A percentile compares a stretch with the other conserved stretches of the same genome.
Evolutionary conservation across 108 stramenopile species (phyloP).

Genomic region (Pseudonitzschia pungens): DNA sequence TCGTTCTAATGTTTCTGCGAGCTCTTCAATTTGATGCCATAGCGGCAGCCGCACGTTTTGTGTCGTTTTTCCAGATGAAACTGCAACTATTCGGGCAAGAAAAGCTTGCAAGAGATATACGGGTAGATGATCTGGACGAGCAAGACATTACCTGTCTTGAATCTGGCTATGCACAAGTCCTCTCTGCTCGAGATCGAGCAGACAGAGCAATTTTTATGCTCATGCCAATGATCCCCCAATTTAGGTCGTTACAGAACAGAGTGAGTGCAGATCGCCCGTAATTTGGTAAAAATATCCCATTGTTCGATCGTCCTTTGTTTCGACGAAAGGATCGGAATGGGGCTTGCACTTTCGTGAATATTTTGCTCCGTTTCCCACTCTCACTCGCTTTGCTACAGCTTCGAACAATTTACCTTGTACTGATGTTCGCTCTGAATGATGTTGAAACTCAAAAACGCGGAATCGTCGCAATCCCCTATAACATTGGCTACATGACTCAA

Average conservation of each 20-base stretch:
- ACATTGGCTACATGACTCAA: constrained; percentile 34
- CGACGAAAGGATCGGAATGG: neutral
- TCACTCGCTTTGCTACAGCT: neutral
- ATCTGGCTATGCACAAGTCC: constrained; percentile 30
- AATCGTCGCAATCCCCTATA: constrained; percentile 27
- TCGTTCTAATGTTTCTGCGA: constrained; percentile 29
- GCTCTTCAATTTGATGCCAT: constrained; percentile 19
- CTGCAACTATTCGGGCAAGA: constrained; percentile 30
- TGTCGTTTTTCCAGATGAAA: constrained; percentile 28
- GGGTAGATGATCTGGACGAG: constrained; percentile 18
- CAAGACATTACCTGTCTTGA: constrained; percentile 32
- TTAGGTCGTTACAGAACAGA: constrained; percentile 14
- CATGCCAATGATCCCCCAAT: constrained; percentile 22
- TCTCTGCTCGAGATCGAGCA: constrained; percentile 27
- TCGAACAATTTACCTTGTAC: constrained; percentile 27
- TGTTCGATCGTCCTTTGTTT: neutral
- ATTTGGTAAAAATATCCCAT: no score
- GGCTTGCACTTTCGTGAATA: no score
- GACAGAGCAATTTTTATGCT: constrained; percentile 22
- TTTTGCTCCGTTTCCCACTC: no score
- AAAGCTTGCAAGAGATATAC: constrained; percentile 21
- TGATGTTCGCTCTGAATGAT: constrained; percentile 30
- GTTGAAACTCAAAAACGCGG: constrained; percentile 30
- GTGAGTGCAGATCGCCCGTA: constrained; percentile 12
- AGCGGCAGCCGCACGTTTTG: constrained; percentile 19